phyloP scores from a whole-genome alignment of 2,329 filamentous ascomycete genomes.

The Leptographium procerum region DNA sequence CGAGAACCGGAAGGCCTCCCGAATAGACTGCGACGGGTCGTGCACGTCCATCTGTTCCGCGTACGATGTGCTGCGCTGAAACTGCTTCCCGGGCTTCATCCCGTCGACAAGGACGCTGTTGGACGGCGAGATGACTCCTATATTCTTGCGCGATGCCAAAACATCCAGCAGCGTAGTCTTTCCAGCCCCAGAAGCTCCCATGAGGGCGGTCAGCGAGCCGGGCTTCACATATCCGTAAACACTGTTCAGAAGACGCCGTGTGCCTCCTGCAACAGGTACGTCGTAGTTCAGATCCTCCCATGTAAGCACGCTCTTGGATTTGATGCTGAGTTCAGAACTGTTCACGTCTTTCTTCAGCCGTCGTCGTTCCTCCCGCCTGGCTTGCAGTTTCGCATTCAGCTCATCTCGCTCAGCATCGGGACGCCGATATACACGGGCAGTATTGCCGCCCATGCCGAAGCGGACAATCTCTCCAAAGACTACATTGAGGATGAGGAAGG shows the following conservation, averaged over 20 bases:
- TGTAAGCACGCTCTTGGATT: constrained; percentile 59
- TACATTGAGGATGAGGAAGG: constrained; percentile 66
- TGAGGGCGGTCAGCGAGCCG: constrained; percentile 63
- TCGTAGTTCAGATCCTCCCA: constrained; percentile 81
- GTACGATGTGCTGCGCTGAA: constrained; percentile 49
- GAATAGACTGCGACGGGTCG: constrained; percentile 49
- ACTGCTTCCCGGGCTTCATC: constrained; percentile 43
- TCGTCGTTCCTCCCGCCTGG: constrained; percentile 47
- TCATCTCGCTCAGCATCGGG: constrained; percentile 55
- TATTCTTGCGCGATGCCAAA: constrained; percentile 49
- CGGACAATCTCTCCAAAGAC: constrained; percentile 68
- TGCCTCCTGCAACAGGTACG: constrained; percentile 47
- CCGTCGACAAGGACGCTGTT: constrained; percentile 49
- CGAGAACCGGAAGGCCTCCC: constrained; percentile 52
- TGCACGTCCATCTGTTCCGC: constrained; percentile 53
- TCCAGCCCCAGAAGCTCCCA: constrained; percentile 76
- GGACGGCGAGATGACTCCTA: constrained; percentile 38
- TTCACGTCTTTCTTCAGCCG: constrained; percentile 32
- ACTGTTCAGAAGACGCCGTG: constrained; percentile 41
- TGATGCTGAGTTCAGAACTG: constrained; percentile 40
- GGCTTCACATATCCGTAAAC: constrained; percentile 62
- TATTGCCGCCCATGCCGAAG: constrained; percentile 69
- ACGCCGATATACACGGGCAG: constrained; percentile 64
- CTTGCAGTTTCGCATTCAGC: constrained; percentile 51
- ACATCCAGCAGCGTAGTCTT: constrained; percentile 81